These are phyloP conservation scores for Cerrena zonata DNA, from an alignment of 1,284 basidiomycete genomes.

Conservation along the genomic window DNA sequence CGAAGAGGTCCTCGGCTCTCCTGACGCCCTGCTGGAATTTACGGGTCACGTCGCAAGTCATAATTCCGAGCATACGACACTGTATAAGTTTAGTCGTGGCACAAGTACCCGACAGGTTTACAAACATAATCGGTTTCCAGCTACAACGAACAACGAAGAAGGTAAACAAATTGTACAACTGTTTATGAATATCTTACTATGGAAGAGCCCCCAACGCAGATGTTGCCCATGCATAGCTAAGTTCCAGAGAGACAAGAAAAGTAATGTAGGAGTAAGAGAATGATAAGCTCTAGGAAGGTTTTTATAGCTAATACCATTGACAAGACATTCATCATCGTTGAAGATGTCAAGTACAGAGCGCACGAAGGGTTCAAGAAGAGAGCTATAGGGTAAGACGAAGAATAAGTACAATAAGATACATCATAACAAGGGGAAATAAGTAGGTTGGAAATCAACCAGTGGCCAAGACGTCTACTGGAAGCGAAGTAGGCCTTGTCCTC, in stretches of 20 bases:
- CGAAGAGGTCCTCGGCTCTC: slow-evolving; percentile 20
- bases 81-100: slow-evolving; percentile 25
- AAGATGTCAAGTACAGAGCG: too few relatives aligned
- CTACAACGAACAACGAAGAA: too few relatives aligned
- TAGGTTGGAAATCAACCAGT: neutral
- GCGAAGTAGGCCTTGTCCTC: slow-evolving; percentile 52
- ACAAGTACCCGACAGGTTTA: slow-evolving; percentile 24
- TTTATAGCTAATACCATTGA: too few relatives aligned
- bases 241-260: too few relatives aligned
- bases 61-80: slow-evolving; percentile 24
- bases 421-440: neutral
- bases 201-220: neutral
- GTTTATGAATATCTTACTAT: neutral
- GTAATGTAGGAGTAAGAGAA: too few relatives aligned
- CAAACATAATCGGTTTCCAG: slow-evolving; percentile 8
- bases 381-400: too few relatives aligned
- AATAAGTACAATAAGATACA: neutral
- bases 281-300: too few relatives aligned
- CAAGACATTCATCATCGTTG: too few relatives aligned
- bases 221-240: neutral
- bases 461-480: slow-evolving; percentile 23
- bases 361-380: too few relatives aligned
- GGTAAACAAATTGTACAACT: too few relatives aligned
- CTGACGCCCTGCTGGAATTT: slow-evolving; percentile 24
- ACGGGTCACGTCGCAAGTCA: slow-evolving; percentile 21